Evolutionary conservation across 2,329 filamentous ascomycete genomes (phyloP).

Genomic region (Scedosporium dehoogii): DNA sequence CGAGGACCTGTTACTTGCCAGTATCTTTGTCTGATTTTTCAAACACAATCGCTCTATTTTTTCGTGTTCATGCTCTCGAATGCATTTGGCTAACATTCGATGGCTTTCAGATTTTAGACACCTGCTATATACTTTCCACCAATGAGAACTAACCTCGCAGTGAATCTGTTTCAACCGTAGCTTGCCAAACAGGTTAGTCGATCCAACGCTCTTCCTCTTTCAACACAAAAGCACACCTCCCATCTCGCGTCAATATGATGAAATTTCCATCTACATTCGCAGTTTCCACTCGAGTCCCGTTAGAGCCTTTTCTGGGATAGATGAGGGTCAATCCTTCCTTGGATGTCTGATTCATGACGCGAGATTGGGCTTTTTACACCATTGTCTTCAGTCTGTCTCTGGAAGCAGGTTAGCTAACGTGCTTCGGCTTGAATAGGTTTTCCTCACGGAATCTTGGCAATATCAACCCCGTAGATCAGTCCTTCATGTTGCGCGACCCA

Average conservation of each 20-base stretch:
- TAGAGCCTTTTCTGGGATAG: conserved; percentile 56
- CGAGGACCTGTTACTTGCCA: conserved; percentile 75
- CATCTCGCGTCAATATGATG: conserved; percentile 43
- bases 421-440: background rate
- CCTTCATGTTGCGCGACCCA: too few species aligned
- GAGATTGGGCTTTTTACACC: background rate
- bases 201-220: conserved; percentile 1
- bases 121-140: background rate
- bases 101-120: background rate
- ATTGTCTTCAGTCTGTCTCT: background rate
- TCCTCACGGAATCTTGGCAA: background rate
- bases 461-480: too few species aligned
- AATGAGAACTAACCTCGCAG: background rate
- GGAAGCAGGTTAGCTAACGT: background rate
- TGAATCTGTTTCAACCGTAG: background rate
- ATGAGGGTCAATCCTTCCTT: conserved; percentile 65
- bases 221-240: background rate
- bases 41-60: conserved; percentile 8
- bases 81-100: conserved; percentile 2
- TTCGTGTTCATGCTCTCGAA: conserved; percentile 10
- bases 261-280: conserved; percentile 71
- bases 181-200: conserved; percentile 20
- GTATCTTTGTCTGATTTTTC: conserved; percentile 66
- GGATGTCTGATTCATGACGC: conserved; percentile 54
- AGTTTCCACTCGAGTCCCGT: conserved; percentile 76